These are phyloP conservation scores for Cairneyella variabilis DNA, from an alignment of 495 filamentous ascomycete genomes.

Conservation along the genomic window DNA sequence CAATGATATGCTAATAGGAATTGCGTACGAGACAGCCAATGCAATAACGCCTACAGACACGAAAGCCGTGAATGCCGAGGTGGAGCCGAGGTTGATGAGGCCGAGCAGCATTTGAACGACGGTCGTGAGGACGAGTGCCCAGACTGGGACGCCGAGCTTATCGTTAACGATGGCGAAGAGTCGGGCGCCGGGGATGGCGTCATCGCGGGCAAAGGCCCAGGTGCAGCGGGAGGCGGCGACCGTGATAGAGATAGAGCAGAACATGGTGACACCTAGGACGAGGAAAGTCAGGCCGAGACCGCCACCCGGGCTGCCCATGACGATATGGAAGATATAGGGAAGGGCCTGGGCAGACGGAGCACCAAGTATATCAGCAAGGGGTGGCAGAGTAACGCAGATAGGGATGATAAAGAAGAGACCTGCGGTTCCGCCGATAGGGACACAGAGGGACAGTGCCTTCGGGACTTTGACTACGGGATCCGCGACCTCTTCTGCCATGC, in stretches of 20 bases:
- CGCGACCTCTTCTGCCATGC: conserved; percentile 47
- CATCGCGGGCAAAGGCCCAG: conserved; percentile 47
- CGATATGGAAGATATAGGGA: conserved; percentile 43
- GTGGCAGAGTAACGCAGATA: conserved; percentile 42
- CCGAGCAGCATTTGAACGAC: conserved; percentile 38
- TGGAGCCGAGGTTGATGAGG: conserved; percentile 47
- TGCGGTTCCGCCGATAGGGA: conserved; percentile 38
- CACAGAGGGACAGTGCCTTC: conserved; percentile 38
- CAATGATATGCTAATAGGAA: conserved; percentile 40
- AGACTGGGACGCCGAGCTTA: conserved; percentile 43
- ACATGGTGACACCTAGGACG: conserved; percentile 30
- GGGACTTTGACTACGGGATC: conserved; percentile 43
- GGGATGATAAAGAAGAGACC: conserved; percentile 47
- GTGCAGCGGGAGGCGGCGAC: conserved; percentile 51
- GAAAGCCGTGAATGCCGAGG: conserved; percentile 45
- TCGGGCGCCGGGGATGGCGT: conserved; percentile 34
- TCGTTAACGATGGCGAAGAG: conserved; percentile 30
- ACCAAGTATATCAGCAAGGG: conserved; percentile 36
- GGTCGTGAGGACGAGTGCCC: conserved; percentile 38
- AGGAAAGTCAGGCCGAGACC: conserved; percentile 40
- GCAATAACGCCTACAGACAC: conserved; percentile 44
- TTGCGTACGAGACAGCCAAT: conserved; percentile 48
- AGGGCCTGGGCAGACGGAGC: conserved; percentile 40
- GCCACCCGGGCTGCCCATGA: conserved; percentile 41
- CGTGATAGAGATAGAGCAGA: conserved; percentile 42